A percentile compares a stretch with the other conserved stretches of the same genome.
Conservation (phyloP, 371 early-diverging fungal species). For the Blakeslea trispora region DNA sequence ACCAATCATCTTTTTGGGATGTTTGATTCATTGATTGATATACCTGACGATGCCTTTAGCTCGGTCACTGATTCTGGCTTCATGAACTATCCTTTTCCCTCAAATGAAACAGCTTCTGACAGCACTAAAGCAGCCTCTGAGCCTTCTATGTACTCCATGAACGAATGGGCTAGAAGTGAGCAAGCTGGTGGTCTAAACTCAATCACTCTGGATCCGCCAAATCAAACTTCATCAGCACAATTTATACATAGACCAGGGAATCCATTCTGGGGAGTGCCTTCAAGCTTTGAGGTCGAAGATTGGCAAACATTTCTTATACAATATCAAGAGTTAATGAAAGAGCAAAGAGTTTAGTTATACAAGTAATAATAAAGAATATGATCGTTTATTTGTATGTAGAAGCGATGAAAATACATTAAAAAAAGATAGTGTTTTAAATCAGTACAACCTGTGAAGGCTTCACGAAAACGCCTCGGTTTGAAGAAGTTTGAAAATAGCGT, state of each 20-base stretch:
- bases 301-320: slow-evolving; percentile 38
- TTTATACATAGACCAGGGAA: slow-evolving; percentile 39
- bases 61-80: background rate
- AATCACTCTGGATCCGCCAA: background rate
- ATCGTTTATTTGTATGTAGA: background rate
- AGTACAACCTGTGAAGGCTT: slow-evolving; percentile 15
- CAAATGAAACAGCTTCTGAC: no score
- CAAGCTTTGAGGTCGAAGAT: slow-evolving; percentile 38
- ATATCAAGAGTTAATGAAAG: slow-evolving; percentile 8
- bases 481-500: slow-evolving; percentile 25
- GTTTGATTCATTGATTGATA: no score
- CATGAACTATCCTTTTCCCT: no score
- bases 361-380: background rate
- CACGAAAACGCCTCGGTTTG: slow-evolving; percentile 23
- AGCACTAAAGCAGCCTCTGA: no score
- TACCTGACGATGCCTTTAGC: background rate
- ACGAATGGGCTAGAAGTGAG: background rate
- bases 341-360: background rate
- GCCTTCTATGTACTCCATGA: no score
- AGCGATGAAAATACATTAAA: background rate
- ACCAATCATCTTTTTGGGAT: no score
- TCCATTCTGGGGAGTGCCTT: slow-evolving; percentile 51
- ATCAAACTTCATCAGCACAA: background rate
- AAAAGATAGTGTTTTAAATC: background rate
- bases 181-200: background rate